phyloP scores from a whole-genome alignment of 2,329 filamentous ascomycete genomes.

The Didymella sp. region DNA sequence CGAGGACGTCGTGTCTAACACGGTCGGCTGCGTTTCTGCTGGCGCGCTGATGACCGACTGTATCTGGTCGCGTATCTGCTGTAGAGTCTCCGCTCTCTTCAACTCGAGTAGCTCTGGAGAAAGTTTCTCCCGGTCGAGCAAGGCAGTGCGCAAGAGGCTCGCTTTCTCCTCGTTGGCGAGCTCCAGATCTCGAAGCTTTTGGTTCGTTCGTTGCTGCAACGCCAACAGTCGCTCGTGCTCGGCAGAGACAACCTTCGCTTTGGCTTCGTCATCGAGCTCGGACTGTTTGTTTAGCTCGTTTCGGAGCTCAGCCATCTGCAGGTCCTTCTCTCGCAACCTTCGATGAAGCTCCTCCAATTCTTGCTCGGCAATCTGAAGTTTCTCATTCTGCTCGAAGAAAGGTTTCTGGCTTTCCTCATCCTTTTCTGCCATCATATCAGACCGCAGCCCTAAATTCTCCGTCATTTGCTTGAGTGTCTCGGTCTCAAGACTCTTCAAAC shows the following conservation, averaged over 20 bases:
- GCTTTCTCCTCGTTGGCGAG: slow-evolving; percentile 47
- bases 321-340: slow-evolving; percentile 45
- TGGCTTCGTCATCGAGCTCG: slow-evolving; percentile 40
- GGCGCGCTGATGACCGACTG: slow-evolving; percentile 41
- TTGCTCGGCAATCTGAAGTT: slow-evolving; percentile 44
- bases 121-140: slow-evolving; percentile 44
- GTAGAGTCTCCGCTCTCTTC: slow-evolving; percentile 42
- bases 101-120: slow-evolving; percentile 44
- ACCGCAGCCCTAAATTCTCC: slow-evolving; percentile 49
- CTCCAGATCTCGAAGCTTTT: slow-evolving; percentile 46
- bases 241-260: slow-evolving; percentile 40
- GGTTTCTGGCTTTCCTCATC: slow-evolving; percentile 48
- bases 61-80: slow-evolving; percentile 45
- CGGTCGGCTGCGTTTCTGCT: slow-evolving; percentile 40
- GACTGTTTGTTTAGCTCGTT: slow-evolving; percentile 48
- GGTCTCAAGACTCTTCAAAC: slow-evolving; percentile 48
- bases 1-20: slow-evolving; percentile 40
- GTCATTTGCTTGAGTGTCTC: slow-evolving; percentile 53
- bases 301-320: slow-evolving; percentile 46
- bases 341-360: slow-evolving; percentile 47
- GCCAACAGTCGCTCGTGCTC: slow-evolving; percentile 47
- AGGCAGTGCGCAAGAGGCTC: slow-evolving; percentile 42
- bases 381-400: slow-evolving; percentile 50
- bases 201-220: slow-evolving; percentile 45
- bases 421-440: slow-evolving; percentile 47